These are phyloP conservation scores for Astrothelium subdiscretum DNA, from an alignment of 495 filamentous ascomycete species.

Conservation along the genomic window DNA sequence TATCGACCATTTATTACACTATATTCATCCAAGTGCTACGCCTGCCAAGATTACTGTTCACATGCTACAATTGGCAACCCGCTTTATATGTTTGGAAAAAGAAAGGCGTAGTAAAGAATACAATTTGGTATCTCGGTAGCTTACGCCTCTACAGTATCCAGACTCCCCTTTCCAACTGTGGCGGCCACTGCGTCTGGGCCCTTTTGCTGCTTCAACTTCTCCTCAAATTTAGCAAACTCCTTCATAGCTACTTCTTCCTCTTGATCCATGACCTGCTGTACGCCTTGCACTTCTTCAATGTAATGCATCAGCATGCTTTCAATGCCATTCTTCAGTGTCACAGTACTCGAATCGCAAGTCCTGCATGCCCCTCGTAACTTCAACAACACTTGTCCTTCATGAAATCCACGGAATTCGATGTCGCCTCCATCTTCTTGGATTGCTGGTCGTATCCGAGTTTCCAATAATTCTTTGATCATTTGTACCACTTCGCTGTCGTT, in stretches of 20 bases:
- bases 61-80: no score
- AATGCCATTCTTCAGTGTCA: constrained; percentile 92
- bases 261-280: constrained; percentile 79
- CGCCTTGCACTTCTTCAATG: constrained; percentile 90
- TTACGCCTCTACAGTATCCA: constrained; percentile 49
- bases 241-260: constrained; percentile 83
- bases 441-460: constrained; percentile 84
- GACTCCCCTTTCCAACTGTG: constrained; percentile 52
- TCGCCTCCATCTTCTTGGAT: constrained; percentile 98
- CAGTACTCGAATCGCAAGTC: constrained; percentile 91
- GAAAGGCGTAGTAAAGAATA: neutral
- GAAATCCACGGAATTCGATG: constrained; percentile 85
- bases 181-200: constrained; percentile 42
- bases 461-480: constrained; percentile 98
- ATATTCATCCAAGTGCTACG: no score
- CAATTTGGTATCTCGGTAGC: neutral
- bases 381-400: constrained; percentile 70
- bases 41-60: no score
- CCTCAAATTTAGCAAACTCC: constrained; percentile 93
- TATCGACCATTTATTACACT: no score
- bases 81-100: no score
- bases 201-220: constrained; percentile 76
- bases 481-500: constrained; percentile 85
- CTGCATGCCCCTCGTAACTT: constrained; percentile 89
- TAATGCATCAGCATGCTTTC: constrained; percentile 94